These are phyloP conservation scores for Crithidia sp. DNA, from an alignment of 208 protist genomes.

Conservation along the genomic window DNA sequence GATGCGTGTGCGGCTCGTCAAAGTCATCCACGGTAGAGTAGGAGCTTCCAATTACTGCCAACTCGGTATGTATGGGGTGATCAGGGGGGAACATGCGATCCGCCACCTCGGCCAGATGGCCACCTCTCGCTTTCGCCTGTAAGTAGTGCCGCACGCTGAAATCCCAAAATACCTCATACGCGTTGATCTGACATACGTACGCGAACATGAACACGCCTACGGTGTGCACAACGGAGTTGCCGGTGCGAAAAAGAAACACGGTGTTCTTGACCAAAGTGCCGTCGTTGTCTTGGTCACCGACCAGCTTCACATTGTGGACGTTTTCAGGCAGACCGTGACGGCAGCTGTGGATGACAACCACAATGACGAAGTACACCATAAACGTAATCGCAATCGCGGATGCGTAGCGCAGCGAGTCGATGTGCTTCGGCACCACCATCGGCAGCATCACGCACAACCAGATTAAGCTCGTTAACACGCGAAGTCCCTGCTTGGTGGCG, in stretches of 20 bases:
- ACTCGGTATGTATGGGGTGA: too few relatives aligned
- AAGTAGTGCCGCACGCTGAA: too few relatives aligned
- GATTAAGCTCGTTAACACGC: slow-evolving; percentile 38
- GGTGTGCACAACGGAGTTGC: slow-evolving; percentile 43
- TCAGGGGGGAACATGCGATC: too few relatives aligned
- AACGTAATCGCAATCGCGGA: slow-evolving; percentile 53
- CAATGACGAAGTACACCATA: slow-evolving; percentile 55
- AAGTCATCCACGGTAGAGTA: too few relatives aligned
- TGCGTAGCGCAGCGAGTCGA: slow-evolving; percentile 71
- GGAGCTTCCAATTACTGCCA: too few relatives aligned
- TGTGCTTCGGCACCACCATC: slow-evolving; percentile 56
- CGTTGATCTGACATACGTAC: slow-evolving; percentile 66
- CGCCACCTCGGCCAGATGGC: too few relatives aligned
- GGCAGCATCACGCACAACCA: slow-evolving; percentile 68
- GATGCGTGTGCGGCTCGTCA: too few relatives aligned
- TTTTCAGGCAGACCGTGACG: slow-evolving; percentile 31
- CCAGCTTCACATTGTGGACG: slow-evolving; percentile 25
- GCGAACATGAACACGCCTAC: slow-evolving; percentile 66
- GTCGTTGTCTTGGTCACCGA: slow-evolving; percentile 17
- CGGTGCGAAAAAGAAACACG: slow-evolving; percentile 51
- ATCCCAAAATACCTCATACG: slow-evolving; percentile 57
- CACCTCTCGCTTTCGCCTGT: too few relatives aligned
- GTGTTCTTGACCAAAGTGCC: slow-evolving; percentile 24
- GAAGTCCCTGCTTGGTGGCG: slow-evolving; percentile 23
- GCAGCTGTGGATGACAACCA: slow-evolving; percentile 52